Evolutionary conservation across 2,329 filamentous ascomycete species (phyloP), one percentile per base, ranked within the genome.

Genomic region (Xylaria arbuscula): DNA sequence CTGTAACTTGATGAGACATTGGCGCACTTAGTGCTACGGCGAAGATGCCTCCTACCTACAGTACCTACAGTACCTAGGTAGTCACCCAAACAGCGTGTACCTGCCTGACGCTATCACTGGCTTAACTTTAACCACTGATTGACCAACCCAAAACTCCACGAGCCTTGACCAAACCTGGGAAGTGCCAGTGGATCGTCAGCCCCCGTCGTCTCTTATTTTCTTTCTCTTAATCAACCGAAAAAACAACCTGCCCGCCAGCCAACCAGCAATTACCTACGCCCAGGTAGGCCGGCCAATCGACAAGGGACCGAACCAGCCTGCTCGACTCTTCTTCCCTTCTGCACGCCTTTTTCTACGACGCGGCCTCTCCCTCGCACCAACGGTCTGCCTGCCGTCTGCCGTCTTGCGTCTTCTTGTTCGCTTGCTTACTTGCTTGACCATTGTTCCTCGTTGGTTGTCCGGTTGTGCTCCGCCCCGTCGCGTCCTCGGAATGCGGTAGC

Each of bases 401-500:
- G 50, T 57, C 28, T 57, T 42, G 51, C 42, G 54, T 57, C 28
- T 56, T 50, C 28, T 54, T 28, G 51, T 40, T 62, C 42, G 58
- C 53, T 24, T 38, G 50, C 62, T 53, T 51, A 28, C 51, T 36
- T 40, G 42, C 28, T 7, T 28, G 24, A 13, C 45, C 38, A 34
- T 32, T 59, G 67, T 70, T 67, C 67, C 66, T 71, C 72, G 72
- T 70, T 55, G 68, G 73, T 70, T 63, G 67, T 66, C 62, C 61
- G 68, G 73, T 70, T 62, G 67, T 66, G 63, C 62, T 63, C 67
- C 64, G 42, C 55, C 50, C 64, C 54, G 62, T 72, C 71, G 69
- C 61, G 66, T 72, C 72, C 76, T 59, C 85, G 86, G 84, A 85
- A 88, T 88, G 86, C 84, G 85, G 86, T 88, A 88, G 84, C 81